Evolutionary conservation across 2,329 filamentous ascomycete genomes (phyloP), one percentile per base, ranked within the genome.

Genomic region (Nemania sp.): DNA sequence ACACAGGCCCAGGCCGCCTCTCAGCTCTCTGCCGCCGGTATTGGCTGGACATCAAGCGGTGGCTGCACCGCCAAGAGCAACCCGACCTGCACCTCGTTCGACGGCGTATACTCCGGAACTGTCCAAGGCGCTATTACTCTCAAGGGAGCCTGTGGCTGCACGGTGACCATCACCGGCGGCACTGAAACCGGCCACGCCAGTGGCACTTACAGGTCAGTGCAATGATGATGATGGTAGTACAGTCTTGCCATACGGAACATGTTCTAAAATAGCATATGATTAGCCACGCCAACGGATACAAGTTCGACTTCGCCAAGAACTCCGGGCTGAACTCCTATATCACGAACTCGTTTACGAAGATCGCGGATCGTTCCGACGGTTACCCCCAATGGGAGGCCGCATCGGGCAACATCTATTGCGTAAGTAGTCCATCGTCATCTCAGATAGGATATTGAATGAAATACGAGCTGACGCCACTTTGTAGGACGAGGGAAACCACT

Each of bases 371-470:
- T 26, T 42, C 43, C 26, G 56, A 58, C 9, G 56, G 56, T 6
- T 58, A 58, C 19, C 48, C 56, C 30, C 56, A 58, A 33, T 58
- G 56, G 56, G 47, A 55, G 40, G 56, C 56, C 9, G 52, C 56
- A 11, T 58, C 56, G 5, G 56, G 56, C 3, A 58, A 58, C 19
- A 45, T 58, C 20, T 58, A 58, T 34, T 58, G 56, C 26, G 56
- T 58, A 49, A 55, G 56, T 42, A 11, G 8, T 12, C 19, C 12
- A 33, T 2, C 22, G 17, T 12, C 1, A 37, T 39, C 24, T 26
- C 14, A 8, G 4, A 5, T 34, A 28, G 6, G 40, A 4, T n/a
- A n/a, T 1, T 36, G 11, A 15, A 40, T 11, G 11, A 8, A 24
- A n/a, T 5, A 9, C 26, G 9, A 37, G 28, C 47, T 58, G 28